Conservation (phyloP, 192 early-diverging fungal genomes). For the Rhizophagus clarus region DNA sequence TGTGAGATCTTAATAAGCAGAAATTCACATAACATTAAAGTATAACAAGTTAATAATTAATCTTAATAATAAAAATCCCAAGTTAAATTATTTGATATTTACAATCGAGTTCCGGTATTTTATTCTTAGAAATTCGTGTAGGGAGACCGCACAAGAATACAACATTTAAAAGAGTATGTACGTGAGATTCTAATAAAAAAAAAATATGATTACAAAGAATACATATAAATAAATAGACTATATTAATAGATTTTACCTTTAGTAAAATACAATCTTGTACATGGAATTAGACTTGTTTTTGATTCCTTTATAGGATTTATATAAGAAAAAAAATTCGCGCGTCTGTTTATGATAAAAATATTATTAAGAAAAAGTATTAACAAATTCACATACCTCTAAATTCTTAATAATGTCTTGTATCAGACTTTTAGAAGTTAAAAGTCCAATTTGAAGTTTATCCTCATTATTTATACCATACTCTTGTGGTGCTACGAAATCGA, state of each 20-base stretch:
- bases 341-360: not conserved
- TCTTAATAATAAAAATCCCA: not conserved
- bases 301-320: not conserved
- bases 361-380: not conserved
- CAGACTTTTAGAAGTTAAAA: constrained; percentile 73
- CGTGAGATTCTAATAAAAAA: constrained; percentile 71
- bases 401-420: constrained; percentile 80
- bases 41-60: no score
- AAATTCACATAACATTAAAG: not conserved
- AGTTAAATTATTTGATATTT: constrained; percentile 37
- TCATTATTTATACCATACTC: constrained; percentile 88
- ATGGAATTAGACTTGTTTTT: constrained; percentile 51
- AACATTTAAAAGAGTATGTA: constrained; percentile 90
- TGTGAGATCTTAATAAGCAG: constrained; percentile 69
- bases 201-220: not conserved
- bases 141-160: constrained; percentile 86
- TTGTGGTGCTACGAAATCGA: constrained; percentile 91
- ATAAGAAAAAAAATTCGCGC: no score
- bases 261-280: constrained; percentile 90
- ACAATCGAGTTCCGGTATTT: constrained; percentile 92
- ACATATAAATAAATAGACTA: not conserved
- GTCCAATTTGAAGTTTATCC: constrained; percentile 87
- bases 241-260: constrained; percentile 60
- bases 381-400: constrained; percentile 54
- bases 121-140: constrained; percentile 60